A percentile compares a stretch with the other conserved stretches of the same genome.
phyloP scores from a whole-genome alignment of 495 filamentous ascomycete species.

The Penicillium cinerascens region DNA sequence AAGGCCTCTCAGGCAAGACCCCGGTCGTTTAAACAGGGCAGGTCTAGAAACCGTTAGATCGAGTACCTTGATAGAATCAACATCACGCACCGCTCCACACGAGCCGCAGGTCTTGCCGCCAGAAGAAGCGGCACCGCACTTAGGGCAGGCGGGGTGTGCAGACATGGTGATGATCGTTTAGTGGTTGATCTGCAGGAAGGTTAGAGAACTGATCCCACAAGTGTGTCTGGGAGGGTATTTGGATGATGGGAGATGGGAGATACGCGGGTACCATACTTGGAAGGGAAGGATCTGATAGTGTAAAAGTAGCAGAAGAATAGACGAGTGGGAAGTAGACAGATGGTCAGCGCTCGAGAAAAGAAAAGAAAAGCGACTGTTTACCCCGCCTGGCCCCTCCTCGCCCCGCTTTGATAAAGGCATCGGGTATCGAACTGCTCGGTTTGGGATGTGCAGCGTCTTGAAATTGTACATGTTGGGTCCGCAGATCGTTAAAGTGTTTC shows the following conservation, averaged over 20 bases:
- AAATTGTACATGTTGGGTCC: not conserved
- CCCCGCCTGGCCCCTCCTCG: slow-evolving; percentile 14
- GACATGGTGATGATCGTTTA: slow-evolving; percentile 16
- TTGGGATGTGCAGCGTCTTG: not conserved
- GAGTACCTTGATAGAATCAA: slow-evolving; percentile 3
- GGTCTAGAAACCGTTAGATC: slow-evolving; percentile 16
- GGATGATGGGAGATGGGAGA: not conserved
- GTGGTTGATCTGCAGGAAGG: not conserved
- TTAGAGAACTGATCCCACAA: not conserved
- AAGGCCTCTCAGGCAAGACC: not conserved
- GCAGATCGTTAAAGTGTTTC: not conserved
- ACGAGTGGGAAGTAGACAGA: slow-evolving; percentile 13
- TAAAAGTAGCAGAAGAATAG: not conserved
- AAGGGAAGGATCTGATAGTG: not conserved
- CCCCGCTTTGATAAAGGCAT: slow-evolving; percentile 1
- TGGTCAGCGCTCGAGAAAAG: slow-evolving; percentile 7
- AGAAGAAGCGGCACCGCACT: slow-evolving; percentile 27
- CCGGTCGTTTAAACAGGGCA: slow-evolving; percentile 23
- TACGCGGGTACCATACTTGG: not conserved
- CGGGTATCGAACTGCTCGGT: not conserved
- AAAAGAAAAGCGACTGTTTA: slow-evolving; percentile 4
- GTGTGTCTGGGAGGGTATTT: not conserved
- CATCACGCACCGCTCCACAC: slow-evolving; percentile 34
- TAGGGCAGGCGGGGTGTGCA: slow-evolving; percentile 35
- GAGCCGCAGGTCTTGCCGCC: slow-evolving; percentile 35